phyloP scores from a whole-genome alignment of 352 stramenopile species.

The Thraustochytrium sp. region DNA sequence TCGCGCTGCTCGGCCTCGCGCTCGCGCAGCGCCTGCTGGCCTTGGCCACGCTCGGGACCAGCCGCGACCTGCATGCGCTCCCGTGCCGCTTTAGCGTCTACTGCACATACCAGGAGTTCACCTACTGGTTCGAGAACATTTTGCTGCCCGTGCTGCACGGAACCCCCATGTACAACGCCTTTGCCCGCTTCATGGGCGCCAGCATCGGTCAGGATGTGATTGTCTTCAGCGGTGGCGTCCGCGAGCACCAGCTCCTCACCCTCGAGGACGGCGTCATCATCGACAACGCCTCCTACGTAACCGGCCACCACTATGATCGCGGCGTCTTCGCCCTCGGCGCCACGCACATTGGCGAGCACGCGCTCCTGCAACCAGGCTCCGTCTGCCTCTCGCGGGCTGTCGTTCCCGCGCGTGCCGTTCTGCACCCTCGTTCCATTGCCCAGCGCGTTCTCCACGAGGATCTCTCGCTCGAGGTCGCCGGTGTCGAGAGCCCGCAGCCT shows the following conservation, averaged over 20 bases:
- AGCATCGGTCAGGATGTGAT: not conserved
- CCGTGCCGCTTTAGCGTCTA: not conserved
- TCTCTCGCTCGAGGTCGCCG: no score
- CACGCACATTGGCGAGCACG: not conserved
- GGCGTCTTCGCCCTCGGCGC: not conserved
- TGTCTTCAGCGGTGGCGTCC: not conserved
- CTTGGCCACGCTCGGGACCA: not conserved
- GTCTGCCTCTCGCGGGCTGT: not conserved
- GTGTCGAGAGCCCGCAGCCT: no score
- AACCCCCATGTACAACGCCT: not conserved
- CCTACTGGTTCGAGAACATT: not conserved
- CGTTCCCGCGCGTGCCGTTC: not conserved
- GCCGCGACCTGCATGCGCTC: not conserved
- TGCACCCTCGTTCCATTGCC: not conserved
- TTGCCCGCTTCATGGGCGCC: not conserved
- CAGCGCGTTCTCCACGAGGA: no score
- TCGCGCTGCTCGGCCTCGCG: not conserved
- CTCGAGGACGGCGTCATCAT: not conserved
- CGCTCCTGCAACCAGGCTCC: not conserved
- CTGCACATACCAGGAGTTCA: not conserved
- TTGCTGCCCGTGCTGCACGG: not conserved
- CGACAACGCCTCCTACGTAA: not conserved
- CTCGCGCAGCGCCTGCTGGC: not conserved
- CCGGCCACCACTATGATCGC: not conserved
- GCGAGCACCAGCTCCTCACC: not conserved